These are phyloP conservation scores for Coemansia sp. DNA, from an alignment of 192 early-diverging fungal species.

Conservation along the genomic window DNA sequence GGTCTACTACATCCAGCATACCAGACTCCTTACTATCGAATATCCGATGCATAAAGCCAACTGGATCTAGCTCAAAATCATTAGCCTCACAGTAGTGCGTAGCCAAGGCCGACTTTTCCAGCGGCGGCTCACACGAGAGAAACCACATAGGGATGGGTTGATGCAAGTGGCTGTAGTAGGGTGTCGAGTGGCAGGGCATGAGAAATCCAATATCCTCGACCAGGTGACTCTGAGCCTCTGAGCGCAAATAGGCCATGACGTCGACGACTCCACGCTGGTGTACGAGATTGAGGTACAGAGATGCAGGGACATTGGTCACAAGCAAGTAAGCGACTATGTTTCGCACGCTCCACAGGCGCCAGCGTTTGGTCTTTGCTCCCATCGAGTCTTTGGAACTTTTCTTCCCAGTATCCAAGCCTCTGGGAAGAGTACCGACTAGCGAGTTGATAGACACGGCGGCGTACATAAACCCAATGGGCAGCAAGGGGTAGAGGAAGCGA, in stretches of 20 bases:
- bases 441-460: constrained; percentile 57
- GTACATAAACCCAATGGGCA: constrained; percentile 67
- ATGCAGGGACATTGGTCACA: constrained; percentile 67
- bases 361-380: not conserved
- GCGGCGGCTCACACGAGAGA: constrained; percentile 91
- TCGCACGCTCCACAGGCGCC: constrained; percentile 10
- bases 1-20: not conserved
- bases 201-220: constrained; percentile 68
- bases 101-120: constrained; percentile 39
- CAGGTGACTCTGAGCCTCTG: constrained; percentile 25
- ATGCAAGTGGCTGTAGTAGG: constrained; percentile 88
- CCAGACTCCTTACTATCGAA: constrained; percentile 17
- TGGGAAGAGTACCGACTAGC: constrained; percentile 25
- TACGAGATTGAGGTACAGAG: constrained; percentile 71
- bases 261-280: constrained; percentile 96
- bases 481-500: constrained; percentile 88
- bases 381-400: not conserved
- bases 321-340: constrained; percentile 52
- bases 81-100: constrained; percentile 78
- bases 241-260: constrained; percentile 75
- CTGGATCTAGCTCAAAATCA: constrained; percentile 76
- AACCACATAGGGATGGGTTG: constrained; percentile 74
- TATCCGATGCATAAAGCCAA: constrained; percentile 58
- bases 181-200: constrained; percentile 99
- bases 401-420: not conserved